A percentile compares a stretch with the other conserved stretches of the same genome.
These are phyloP conservation scores for Acanthamoeba castellanii DNA, from an alignment of 208 protist species.

Conservation along the genomic window DNA sequence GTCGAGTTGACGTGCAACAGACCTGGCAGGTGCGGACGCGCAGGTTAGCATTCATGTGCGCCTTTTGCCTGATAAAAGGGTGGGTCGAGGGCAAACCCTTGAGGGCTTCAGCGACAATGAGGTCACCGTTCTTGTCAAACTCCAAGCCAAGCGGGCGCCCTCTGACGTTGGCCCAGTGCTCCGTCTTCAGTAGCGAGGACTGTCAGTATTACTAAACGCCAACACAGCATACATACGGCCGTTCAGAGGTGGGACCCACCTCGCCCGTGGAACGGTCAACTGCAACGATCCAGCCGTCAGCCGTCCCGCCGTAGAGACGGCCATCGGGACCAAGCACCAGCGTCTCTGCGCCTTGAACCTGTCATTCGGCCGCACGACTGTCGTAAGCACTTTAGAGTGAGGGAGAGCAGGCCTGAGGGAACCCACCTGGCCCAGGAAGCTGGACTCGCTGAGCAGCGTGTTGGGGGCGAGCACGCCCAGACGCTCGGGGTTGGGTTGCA, in stretches of 20 bases:
- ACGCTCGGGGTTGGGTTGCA: not conserved
- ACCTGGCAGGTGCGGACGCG: not conserved
- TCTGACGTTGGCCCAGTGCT: conserved; percentile 16
- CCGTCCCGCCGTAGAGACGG: not conserved
- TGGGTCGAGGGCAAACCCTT: not conserved
- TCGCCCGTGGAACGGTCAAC: not conserved
- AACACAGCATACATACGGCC: not conserved
- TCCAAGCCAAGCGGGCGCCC: conserved; percentile 23
- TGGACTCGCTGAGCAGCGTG: not conserved
- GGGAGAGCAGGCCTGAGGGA: not conserved
- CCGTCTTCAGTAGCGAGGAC: not conserved
- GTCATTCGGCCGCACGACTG: not conserved
- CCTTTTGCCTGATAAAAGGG: too few relatives aligned
- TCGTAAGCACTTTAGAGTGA: not conserved
- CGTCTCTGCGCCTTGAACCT: conserved; percentile 25
- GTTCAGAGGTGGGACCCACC: not conserved
- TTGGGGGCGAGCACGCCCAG: conserved; percentile 28
- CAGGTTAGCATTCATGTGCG: too few relatives aligned
- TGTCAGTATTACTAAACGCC: too few relatives aligned
- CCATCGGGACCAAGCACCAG: not conserved
- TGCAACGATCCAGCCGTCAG: conserved; percentile 6
- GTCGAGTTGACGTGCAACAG: conserved; percentile 2
- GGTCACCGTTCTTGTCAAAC: not conserved
- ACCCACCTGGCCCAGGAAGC: not conserved
- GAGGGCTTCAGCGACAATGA: conserved; percentile 27